Percentiles rank a stretch among this genome's conserved stretches.
phyloP scores from a whole-genome alignment of 345 rosid genomes.

The Raphanus sativus region DNA sequence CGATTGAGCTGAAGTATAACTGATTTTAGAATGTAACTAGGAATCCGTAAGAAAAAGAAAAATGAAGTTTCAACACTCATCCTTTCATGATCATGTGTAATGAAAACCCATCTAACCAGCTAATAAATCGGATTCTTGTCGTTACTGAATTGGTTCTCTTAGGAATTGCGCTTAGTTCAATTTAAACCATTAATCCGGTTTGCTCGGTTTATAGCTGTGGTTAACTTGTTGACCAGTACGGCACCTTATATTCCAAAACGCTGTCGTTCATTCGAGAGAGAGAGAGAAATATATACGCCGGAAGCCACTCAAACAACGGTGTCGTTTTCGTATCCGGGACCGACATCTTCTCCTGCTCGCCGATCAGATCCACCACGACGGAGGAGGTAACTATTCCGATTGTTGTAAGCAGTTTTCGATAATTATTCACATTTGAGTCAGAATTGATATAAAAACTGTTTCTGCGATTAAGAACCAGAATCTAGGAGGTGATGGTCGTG shows the following conservation, averaged over 20 bases:
- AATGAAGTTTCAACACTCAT: too few relatives aligned
- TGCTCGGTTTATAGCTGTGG: not conserved
- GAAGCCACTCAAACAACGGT: not conserved
- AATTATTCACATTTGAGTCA: too few relatives aligned
- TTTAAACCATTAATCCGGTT: not conserved
- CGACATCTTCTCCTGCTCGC: not conserved
- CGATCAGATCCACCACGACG: not conserved
- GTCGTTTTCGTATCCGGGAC: not conserved
- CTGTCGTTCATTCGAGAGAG: not conserved
- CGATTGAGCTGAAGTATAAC: too few relatives aligned
- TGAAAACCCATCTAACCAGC: too few relatives aligned
- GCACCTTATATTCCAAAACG: not conserved
- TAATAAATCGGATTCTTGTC: too few relatives aligned
- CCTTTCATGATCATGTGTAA: too few relatives aligned
- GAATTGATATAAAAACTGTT: too few relatives aligned
- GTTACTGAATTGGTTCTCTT: too few relatives aligned
- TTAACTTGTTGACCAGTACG: not conserved
- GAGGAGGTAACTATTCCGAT: not conserved
- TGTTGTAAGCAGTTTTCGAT: too few relatives aligned
- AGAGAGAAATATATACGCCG: not conserved
- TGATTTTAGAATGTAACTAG: too few relatives aligned
- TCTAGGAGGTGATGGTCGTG: constrained; percentile 18
- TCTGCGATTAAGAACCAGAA: not conserved
- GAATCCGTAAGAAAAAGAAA: too few relatives aligned
- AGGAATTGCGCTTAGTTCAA: too few relatives aligned